Evolutionary conservation across 176 grass and related monocot genomes (phyloP).

Genomic region (Eleusine coracana): DNA sequence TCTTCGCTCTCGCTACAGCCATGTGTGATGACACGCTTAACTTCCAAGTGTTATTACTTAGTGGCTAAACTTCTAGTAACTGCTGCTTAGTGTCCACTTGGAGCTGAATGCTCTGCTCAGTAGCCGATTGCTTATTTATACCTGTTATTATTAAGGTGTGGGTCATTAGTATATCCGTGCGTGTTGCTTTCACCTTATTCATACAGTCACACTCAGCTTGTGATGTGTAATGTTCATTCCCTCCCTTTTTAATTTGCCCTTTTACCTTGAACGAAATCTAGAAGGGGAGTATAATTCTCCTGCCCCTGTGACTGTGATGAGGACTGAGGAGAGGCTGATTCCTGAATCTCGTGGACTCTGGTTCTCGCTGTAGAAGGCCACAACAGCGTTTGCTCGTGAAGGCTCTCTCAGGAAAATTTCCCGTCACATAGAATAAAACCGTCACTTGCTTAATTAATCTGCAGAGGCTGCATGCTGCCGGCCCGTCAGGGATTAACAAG

Average conservation of each 20-base stretch:
- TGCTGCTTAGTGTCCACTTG: neutral
- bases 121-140: slow-evolving; percentile 34
- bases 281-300: neutral
- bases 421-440: slow-evolving; percentile 12
- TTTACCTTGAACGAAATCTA: neutral
- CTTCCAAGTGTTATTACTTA: neutral
- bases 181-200: slow-evolving; percentile 18
- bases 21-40: neutral
- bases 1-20: slow-evolving; percentile 40
- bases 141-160: neutral
- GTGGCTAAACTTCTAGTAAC: neutral
- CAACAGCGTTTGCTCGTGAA: neutral
- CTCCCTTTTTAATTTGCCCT: neutral
- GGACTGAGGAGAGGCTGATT: neutral
- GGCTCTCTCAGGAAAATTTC: slow-evolving; percentile 4
- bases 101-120: neutral
- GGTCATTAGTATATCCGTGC: neutral
- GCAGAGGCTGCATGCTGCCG: neutral
- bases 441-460: slow-evolving; percentile 22
- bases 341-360: slow-evolving; percentile 9
- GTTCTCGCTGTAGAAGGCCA: neutral
- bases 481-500: slow-evolving; percentile 36
- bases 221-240: slow-evolving; percentile 1
- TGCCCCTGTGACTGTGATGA: neutral
- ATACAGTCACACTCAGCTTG: neutral